phyloP scores from a whole-genome alignment of 305 asterid species.

The Fraxinus dipetala region DNA sequence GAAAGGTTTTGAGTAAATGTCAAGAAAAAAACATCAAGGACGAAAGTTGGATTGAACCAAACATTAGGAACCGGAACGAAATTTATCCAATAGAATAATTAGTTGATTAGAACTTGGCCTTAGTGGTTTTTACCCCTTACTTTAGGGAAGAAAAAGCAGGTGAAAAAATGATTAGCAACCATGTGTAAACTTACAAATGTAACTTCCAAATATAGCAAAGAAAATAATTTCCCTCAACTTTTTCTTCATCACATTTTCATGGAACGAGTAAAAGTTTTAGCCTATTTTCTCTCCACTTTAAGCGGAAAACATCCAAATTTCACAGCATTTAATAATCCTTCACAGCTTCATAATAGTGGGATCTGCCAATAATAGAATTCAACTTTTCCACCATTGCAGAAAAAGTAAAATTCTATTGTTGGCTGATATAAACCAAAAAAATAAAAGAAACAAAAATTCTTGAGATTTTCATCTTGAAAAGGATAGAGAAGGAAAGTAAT shows the following conservation, averaged over 20 bases:
- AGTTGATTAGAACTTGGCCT: neutral
- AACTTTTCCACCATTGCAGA: slow-evolving; percentile 20
- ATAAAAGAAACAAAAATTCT: neutral
- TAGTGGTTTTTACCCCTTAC: neutral
- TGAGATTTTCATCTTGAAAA: neutral
- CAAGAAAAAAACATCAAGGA: neutral
- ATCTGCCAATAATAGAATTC: slow-evolving; percentile 30
- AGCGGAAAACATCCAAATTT: slow-evolving; percentile 26
- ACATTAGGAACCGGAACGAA: neutral
- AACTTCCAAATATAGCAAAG: slow-evolving; percentile 20
- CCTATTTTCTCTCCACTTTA: slow-evolving; percentile 41
- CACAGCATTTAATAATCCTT: slow-evolving; percentile 23
- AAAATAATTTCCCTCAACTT: slow-evolving; percentile 3
- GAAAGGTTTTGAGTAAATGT: neutral
- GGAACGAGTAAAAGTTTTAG: slow-evolving; percentile 29
- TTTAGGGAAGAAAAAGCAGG: neutral
- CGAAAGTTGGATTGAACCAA: neutral
- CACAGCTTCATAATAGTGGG: slow-evolving; percentile 35
- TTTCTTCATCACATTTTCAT: slow-evolving; percentile 9
- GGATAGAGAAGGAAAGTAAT: slow-evolving; percentile 23
- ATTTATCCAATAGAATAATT: neutral
- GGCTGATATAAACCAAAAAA: slow-evolving; percentile 25
- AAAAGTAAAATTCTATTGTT: slow-evolving; percentile 23
- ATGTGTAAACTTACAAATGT: neutral
- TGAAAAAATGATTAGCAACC: neutral